A percentile compares a stretch with the other conserved stretches of the same genome.
phyloP scores from a whole-genome alignment of 2,329 filamentous ascomycete species.

The Gliomastix tumulicola region DNA sequence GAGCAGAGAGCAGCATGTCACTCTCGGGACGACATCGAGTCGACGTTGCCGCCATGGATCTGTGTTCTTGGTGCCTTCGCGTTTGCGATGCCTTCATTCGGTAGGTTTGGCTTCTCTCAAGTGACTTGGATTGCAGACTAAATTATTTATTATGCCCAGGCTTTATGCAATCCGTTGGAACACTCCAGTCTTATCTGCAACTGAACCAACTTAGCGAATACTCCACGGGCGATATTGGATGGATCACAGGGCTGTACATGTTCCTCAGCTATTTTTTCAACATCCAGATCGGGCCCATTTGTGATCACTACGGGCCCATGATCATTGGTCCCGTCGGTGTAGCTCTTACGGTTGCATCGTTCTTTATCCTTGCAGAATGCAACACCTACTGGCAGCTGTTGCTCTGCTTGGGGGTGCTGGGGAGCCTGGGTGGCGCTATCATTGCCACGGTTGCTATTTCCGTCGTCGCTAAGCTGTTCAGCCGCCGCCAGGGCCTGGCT shows the following conservation, averaged over 20 bases:
- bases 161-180: conserved; percentile 39
- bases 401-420: conserved; percentile 31
- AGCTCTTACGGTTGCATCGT: conserved; percentile 24
- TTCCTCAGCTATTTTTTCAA: conserved; percentile 35
- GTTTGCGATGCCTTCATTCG: too few relatives aligned
- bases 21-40: too few relatives aligned
- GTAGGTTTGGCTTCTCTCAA: too few relatives aligned
- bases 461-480: conserved; percentile 15
- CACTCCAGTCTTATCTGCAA: conserved; percentile 37
- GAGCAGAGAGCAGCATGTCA: too few relatives aligned
- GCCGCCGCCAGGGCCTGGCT: not conserved
- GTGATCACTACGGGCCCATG: conserved; percentile 37
- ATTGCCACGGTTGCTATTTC: conserved; percentile 23
- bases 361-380: conserved; percentile 39
- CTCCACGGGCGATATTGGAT: conserved; percentile 35
- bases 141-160: too few relatives aligned
- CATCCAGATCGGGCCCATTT: conserved; percentile 39
- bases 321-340: conserved; percentile 28
- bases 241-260: conserved; percentile 38
- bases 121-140: too few relatives aligned
- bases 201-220: conserved; percentile 33
- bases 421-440: conserved; percentile 31
- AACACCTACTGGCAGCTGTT: conserved; percentile 40
- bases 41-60: too few relatives aligned
- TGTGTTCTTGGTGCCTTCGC: too few relatives aligned